Conservation (phyloP, 2,329 filamentous ascomycete species). For the Ascosphaera apis region DNA sequence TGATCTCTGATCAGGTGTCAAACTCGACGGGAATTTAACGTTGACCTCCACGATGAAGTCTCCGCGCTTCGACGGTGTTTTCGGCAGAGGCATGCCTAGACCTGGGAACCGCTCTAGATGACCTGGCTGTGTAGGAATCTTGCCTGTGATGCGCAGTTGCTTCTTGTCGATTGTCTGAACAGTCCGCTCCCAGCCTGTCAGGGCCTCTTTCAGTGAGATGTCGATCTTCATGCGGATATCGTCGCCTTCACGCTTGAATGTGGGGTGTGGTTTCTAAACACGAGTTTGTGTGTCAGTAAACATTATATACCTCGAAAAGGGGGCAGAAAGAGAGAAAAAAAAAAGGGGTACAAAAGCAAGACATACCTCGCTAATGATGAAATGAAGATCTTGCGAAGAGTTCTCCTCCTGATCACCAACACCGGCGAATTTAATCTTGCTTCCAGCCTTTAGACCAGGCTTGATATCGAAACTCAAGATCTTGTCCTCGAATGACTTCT, state of each 20-base stretch:
- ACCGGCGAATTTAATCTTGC: conserved; percentile 93
- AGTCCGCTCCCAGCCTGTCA: conserved; percentile 85
- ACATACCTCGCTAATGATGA: conserved; percentile 79
- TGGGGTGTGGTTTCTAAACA: conserved; percentile 58
- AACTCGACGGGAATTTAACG: conserved; percentile 65
- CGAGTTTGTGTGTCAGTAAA: too few species aligned
- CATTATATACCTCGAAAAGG: too few species aligned
- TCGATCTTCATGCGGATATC: conserved; percentile 60
- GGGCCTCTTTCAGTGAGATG: conserved; percentile 71
- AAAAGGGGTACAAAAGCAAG: neutral
- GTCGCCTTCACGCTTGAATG: conserved; percentile 72
- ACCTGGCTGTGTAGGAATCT: conserved; percentile 66
- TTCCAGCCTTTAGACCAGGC: conserved; percentile 82
- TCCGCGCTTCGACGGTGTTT: conserved; percentile 63
- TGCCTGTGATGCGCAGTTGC: conserved; percentile 55
- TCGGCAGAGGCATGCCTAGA: conserved; percentile 85
- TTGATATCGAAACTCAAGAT: conserved; percentile 92
- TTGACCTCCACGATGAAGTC: conserved; percentile 79
- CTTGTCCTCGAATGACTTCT: conserved; percentile 67
- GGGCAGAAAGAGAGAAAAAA: neutral
- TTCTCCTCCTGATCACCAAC: conserved; percentile 97
- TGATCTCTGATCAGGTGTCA: conserved; percentile 60
- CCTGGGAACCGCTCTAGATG: conserved; percentile 61
- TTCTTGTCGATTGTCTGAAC: conserved; percentile 84
- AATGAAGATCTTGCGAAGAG: conserved; percentile 83